phyloP scores from a whole-genome alignment of 768 basidiomycete species.

The Phanerodontia chrysosporium region DNA sequence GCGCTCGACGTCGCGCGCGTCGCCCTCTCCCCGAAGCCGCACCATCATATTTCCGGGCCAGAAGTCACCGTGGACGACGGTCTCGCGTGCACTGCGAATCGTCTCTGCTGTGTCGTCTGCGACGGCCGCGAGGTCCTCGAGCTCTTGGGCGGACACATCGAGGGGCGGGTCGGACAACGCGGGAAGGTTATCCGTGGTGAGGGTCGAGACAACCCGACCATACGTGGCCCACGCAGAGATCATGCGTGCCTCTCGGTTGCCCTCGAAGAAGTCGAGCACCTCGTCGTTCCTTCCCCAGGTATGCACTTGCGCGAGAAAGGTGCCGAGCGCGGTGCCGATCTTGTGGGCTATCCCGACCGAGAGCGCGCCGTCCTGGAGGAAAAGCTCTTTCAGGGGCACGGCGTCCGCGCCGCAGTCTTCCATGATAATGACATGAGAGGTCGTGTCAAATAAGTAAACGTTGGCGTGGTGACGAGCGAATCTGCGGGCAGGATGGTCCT shows the following conservation, averaged over 20 bases:
- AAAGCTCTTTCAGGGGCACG: slow-evolving; percentile 36
- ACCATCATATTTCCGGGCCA: slow-evolving; percentile 70
- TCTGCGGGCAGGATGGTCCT: slow-evolving; percentile 31
- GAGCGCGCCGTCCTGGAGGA: slow-evolving; percentile 16
- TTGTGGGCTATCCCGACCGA: slow-evolving; percentile 29
- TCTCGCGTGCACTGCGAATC: slow-evolving; percentile 29
- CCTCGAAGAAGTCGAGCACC: slow-evolving; percentile 35
- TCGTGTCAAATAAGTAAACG: slow-evolving; percentile 47
- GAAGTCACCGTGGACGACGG: slow-evolving; percentile 62
- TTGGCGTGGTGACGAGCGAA: slow-evolving; percentile 42
- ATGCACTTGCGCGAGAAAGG: slow-evolving; percentile 53
- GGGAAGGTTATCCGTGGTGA: slow-evolving; percentile 12
- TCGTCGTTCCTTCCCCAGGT: slow-evolving; percentile 33
- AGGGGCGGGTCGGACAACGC: slow-evolving; percentile 39
- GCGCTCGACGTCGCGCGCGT: slow-evolving; percentile 26
- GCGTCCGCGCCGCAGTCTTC: slow-evolving; percentile 48
- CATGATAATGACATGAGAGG: slow-evolving; percentile 52
- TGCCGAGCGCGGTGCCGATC: slow-evolving; percentile 51
- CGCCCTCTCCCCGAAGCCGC: slow-evolving; percentile 26
- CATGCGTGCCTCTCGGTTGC: slow-evolving; percentile 36
- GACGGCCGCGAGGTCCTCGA: slow-evolving; percentile 32
- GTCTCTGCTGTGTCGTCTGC: slow-evolving; percentile 25
- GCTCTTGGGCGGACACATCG: slow-evolving; percentile 31
- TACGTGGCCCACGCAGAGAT: slow-evolving; percentile 41
- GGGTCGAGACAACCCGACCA: slow-evolving; percentile 34